These are phyloP conservation scores for Diaporthe sp. DNA, from an alignment of 2,329 filamentous ascomycete genomes.

Conservation along the genomic window DNA sequence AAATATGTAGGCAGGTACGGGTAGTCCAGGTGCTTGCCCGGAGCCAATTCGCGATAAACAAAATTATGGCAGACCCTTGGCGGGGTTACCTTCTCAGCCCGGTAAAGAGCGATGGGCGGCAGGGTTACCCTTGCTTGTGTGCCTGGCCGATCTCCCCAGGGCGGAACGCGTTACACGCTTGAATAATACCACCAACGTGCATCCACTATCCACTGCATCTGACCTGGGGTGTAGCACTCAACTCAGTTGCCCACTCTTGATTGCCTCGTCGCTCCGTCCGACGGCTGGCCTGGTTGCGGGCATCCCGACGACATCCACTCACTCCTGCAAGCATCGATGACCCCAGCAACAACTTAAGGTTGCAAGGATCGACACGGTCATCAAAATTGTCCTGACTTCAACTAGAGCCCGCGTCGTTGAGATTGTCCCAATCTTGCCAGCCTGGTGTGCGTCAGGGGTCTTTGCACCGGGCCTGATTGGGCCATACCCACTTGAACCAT, in stretches of 20 bases:
- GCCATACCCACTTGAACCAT: constrained; percentile 50
- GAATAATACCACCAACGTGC: constrained; percentile 3
- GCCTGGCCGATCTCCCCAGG: background rate
- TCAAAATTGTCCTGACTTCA: background rate
- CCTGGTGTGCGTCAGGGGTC: background rate
- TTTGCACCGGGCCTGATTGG: background rate
- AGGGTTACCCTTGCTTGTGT: background rate
- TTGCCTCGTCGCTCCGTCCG: background rate
- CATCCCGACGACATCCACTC: background rate
- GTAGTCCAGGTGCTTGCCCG: background rate
- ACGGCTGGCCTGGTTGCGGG: background rate
- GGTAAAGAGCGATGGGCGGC: background rate
- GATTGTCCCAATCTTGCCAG: background rate
- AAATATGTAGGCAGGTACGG: background rate
- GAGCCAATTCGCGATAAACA: constrained; percentile 24
- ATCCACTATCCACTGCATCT: background rate
- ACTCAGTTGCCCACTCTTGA: background rate
- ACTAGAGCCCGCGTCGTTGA: background rate
- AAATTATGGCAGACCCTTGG: constrained; percentile 22
- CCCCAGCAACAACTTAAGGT: background rate
- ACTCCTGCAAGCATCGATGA: background rate
- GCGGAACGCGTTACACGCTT: constrained; percentile 26
- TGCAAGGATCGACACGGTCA: constrained; percentile 12
- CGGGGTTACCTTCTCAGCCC: constrained; percentile 13
- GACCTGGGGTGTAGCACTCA: background rate